phyloP scores from a whole-genome alignment of 306 rosid genomes.

The Carpinus viminea region DNA sequence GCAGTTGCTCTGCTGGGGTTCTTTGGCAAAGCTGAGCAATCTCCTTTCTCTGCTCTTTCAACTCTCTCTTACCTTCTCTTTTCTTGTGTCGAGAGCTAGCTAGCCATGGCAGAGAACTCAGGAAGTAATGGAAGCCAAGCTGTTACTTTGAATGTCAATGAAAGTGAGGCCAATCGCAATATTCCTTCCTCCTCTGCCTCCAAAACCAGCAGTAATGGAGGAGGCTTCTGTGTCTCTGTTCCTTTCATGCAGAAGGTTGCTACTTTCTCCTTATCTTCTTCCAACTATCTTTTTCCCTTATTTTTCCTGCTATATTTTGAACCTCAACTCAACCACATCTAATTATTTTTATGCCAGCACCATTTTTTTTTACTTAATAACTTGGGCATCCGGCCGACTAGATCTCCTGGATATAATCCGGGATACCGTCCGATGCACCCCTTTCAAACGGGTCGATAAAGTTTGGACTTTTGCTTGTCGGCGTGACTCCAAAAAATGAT shows the following conservation, averaged over 20 bases:
- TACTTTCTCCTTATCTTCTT: too few relatives aligned
- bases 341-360: neutral
- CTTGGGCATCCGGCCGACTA: too few relatives aligned
- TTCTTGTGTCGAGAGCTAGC: neutral
- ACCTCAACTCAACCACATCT: too few relatives aligned
- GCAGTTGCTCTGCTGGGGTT: conserved; percentile 13
- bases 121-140: conserved; percentile 38
- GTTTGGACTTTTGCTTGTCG: too few relatives aligned
- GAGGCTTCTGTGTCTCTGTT: conserved; percentile 27
- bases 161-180: conserved; percentile 23
- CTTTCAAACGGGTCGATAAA: too few relatives aligned
- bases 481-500: too few relatives aligned
- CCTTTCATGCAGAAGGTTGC: conserved; percentile 75
- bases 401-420: too few relatives aligned
- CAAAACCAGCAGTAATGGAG: conserved; percentile 4
- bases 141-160: conserved; percentile 38
- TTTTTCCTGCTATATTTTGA: too few relatives aligned
- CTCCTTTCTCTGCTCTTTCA: neutral
- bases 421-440: too few relatives aligned
- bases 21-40: neutral
- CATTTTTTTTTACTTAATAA: too few relatives aligned
- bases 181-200: conserved; percentile 3
- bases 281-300: too few relatives aligned
- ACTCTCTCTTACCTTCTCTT: neutral
- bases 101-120: conserved; percentile 53